Base-by-base conservation (phyloP, 768 basidiomycete genomes). In the Boletellus ananas region DNA sequence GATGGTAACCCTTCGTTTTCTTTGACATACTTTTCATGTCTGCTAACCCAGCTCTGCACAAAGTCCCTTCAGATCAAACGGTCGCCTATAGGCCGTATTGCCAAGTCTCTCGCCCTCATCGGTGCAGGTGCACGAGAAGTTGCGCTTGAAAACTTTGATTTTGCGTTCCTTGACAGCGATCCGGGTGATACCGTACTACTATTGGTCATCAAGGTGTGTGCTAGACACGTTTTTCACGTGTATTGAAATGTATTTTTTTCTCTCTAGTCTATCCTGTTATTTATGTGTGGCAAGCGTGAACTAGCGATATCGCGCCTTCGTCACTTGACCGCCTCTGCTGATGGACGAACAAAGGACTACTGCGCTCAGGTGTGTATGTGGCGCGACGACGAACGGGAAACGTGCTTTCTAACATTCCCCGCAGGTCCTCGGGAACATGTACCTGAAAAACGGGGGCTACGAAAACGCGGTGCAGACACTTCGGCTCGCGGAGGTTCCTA, bases 401-500 rank as follows among this genome's bases (percentile, higher is more conserved):
- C 29, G 7, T 25, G 7, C 16, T 23, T n/a, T 14, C 20, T 47
- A 12, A 46, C 29, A 12, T 20, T 17, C n/a, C 4, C 6, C 6
- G 6, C 21, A 47, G 46, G 37, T 47, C 16, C 46, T 47, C 16
- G 46, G 31, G 18, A 39, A 16, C 7, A 47, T 47, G 45, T 46
- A 37, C 36, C 5, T 46, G 36, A 46, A 46, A 46, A 36, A 29
- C 29, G 25, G 25, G 1, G 38, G 40, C 27, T 39, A 47, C 5
- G 46, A 33, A 21, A 33, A 16, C n/a, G 46, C 46, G 2, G 12
- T 47, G 21, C 20, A 33, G 5, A 33, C 38, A 3, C 37, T 47
- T 8, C 10, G 21, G 11, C 37, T 14, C 11, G 38, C 37, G 38
- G 21, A 29, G 17, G 8, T 23, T 6, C 43, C 20, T 1, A 3